A percentile compares a stretch with the other conserved stretches of the same genome.
These are phyloP conservation scores for Scleroderma citrinum DNA, from an alignment of 768 basidiomycete species.

Conservation along the genomic window DNA sequence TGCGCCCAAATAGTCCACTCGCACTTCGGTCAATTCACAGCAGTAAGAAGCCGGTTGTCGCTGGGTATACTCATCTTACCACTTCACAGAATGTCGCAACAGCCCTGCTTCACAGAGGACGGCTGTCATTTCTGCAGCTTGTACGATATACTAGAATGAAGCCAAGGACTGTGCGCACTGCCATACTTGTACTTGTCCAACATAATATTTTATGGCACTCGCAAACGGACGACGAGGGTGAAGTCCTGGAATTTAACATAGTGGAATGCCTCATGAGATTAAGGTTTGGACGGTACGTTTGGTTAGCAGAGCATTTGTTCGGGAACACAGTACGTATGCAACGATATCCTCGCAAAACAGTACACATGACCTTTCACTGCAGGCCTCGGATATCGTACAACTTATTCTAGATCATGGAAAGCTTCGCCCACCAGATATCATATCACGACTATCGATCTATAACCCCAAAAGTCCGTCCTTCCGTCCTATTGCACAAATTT, in stretches of 20 bases:
- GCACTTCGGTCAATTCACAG: constrained; percentile 60
- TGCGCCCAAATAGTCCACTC: constrained; percentile 58
- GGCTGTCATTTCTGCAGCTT: constrained; percentile 65
- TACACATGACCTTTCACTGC: not conserved
- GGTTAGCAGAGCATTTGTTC: constrained; percentile 63
- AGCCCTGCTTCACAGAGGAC: constrained; percentile 73
- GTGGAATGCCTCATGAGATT: constrained; percentile 78
- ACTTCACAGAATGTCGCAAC: constrained; percentile 60
- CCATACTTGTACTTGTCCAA: constrained; percentile 76
- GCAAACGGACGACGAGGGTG: constrained; percentile 61
- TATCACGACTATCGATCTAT: constrained; percentile 42
- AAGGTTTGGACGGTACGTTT: constrained; percentile 79
- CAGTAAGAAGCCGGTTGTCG: constrained; percentile 39
- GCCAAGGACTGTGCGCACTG: constrained; percentile 60
- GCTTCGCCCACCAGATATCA: constrained; percentile 67
- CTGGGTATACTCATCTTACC: constrained; percentile 2
- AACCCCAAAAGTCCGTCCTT: constrained; percentile 52
- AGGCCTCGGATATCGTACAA: constrained; percentile 77
- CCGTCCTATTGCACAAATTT: constrained; percentile 6
- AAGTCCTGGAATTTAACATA: constrained; percentile 75
- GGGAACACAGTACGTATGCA: constrained; percentile 58
- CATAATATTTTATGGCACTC: constrained; percentile 91
- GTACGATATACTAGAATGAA: constrained; percentile 64
- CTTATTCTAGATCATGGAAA: constrained; percentile 82
- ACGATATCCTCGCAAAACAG: not conserved